A percentile compares a stretch with the other conserved stretches of the same genome.
These are phyloP conservation scores for Monilinia fructigena DNA, from an alignment of 2,329 filamentous ascomycete species.

Conservation along the genomic window DNA sequence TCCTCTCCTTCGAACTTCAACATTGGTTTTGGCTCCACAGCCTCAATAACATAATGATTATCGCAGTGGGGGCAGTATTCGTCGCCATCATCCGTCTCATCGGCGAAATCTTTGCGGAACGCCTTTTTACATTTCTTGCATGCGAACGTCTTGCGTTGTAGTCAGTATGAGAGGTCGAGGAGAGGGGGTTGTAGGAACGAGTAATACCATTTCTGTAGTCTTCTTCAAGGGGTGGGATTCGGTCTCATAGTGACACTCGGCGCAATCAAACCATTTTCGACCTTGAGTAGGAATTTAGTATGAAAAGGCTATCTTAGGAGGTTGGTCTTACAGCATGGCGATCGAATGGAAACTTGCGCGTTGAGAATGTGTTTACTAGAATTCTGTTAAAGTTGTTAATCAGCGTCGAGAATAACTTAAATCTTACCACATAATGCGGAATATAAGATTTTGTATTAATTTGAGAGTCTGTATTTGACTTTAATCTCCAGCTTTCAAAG, in stretches of 20 bases:
- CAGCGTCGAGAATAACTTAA: background rate
- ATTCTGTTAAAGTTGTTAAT: constrained; percentile 24
- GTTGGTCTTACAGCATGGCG: constrained; percentile 77
- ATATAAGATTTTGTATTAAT: background rate
- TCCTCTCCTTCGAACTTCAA: constrained; percentile 91
- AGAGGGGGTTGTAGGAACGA: constrained; percentile 10
- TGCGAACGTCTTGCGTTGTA: constrained; percentile 61
- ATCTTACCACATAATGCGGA: constrained; percentile 37
- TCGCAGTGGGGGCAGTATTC: constrained; percentile 99
- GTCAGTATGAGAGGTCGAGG: constrained; percentile 16
- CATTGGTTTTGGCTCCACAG: constrained; percentile 76
- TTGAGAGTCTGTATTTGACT: background rate
- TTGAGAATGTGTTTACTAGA: constrained; percentile 95
- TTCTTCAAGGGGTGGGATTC: constrained; percentile 76
- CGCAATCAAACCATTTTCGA: constrained; percentile 98
- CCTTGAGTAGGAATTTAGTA: constrained; percentile 49
- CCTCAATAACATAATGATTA: constrained; percentile 95
- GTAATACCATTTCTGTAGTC: constrained; percentile 71
- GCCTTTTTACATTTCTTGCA: constrained; percentile 99
- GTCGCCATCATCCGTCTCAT: constrained; percentile 92
- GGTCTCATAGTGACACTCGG: constrained; percentile 84
- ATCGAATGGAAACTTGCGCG: constrained; percentile 93
- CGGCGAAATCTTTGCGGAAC: constrained; percentile 83
- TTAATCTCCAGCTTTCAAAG: background rate
- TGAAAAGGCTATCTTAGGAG: background rate